These are phyloP conservation scores for Serendipita vermifera DNA, from an alignment of 768 basidiomycete genomes.

Conservation along the genomic window DNA sequence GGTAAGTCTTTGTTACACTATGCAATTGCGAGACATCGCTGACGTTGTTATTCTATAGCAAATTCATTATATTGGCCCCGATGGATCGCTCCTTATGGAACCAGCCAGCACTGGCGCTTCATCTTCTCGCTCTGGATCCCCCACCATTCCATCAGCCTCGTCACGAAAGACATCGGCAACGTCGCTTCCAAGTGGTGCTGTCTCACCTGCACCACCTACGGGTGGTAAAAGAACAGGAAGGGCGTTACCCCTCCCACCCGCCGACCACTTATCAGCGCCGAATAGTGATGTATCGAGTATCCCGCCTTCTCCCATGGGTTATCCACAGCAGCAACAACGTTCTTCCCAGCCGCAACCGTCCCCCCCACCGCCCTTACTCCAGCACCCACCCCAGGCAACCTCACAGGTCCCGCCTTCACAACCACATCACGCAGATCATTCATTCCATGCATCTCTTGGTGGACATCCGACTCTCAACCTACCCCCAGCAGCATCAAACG, in stretches of 20 bases:
- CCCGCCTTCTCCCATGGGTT: too few species aligned
- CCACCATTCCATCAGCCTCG: too few species aligned
- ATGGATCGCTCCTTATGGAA: conserved; percentile 17
- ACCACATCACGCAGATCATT: background rate
- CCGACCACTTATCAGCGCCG: too few species aligned
- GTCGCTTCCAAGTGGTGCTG: background rate
- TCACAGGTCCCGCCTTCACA: background rate
- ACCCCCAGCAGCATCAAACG: conserved; percentile 49
- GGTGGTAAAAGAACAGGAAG: too few species aligned
- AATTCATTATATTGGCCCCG: conserved; percentile 16
- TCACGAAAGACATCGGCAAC: conserved; percentile 13
- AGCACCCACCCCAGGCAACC: background rate
- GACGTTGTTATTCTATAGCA: conserved; percentile 14
- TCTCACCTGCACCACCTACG: too few species aligned
- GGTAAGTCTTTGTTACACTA: conserved; percentile 38
- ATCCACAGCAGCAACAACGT: too few species aligned
- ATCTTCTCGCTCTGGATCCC: conserved; percentile 25
- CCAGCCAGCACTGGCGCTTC: conserved; percentile 5
- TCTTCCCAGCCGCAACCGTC: too few species aligned
- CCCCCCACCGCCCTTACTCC: background rate
- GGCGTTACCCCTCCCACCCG: background rate
- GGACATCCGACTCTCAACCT: conserved; percentile 1
- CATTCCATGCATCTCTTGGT: background rate
- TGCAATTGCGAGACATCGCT: background rate
- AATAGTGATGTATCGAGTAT: background rate